These are phyloP conservation scores for Striga hermonthica DNA, from an alignment of 305 asterid species.

Conservation along the genomic window DNA sequence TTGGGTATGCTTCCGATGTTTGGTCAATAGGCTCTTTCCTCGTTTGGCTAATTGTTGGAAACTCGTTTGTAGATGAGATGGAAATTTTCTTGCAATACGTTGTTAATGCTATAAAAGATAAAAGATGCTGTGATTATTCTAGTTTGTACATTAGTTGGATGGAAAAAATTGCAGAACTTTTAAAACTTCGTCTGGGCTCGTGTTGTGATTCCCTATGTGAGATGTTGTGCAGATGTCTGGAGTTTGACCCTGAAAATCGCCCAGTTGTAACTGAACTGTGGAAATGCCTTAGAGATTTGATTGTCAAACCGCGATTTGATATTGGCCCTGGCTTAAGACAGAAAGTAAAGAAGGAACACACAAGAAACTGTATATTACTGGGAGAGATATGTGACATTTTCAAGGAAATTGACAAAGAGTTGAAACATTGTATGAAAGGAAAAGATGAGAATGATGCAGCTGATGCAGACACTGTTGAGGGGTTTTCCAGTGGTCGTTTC, in stretches of 20 bases:
- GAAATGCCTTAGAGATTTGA: constrained; percentile 56
- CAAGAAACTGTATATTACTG: constrained; percentile 39
- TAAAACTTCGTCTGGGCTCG: constrained; percentile 46
- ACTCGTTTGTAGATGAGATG: constrained; percentile 47
- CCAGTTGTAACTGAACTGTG: constrained; percentile 58
- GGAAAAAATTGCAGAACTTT: constrained; percentile 42
- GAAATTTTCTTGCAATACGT: constrained; percentile 37
- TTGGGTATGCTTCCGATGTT: constrained; percentile 66
- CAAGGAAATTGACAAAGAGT: constrained; percentile 35
- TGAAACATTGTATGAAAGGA: constrained; percentile 27
- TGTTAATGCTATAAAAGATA: constrained; percentile 35
- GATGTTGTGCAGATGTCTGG: constrained; percentile 57
- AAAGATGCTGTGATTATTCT: constrained; percentile 36
- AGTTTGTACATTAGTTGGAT: constrained; percentile 48
- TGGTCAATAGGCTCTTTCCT: constrained; percentile 79
- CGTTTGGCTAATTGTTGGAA: constrained; percentile 53
- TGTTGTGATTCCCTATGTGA: constrained; percentile 38
- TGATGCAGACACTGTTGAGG: constrained; percentile 45
- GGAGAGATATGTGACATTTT: constrained; percentile 45
- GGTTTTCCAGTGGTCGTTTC: constrained; percentile 43
- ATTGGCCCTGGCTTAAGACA: constrained; percentile 31
- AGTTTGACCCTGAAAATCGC: constrained; percentile 53
- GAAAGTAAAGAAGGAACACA: constrained; percentile 31
- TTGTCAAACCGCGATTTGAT: constrained; percentile 45
- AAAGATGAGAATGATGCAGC: constrained; percentile 32